Percentiles rank a stretch among this genome's conserved stretches.
These are phyloP conservation scores for Hirschioporus abietinus DNA, from an alignment of 768 basidiomycete genomes.

Conservation along the genomic window DNA sequence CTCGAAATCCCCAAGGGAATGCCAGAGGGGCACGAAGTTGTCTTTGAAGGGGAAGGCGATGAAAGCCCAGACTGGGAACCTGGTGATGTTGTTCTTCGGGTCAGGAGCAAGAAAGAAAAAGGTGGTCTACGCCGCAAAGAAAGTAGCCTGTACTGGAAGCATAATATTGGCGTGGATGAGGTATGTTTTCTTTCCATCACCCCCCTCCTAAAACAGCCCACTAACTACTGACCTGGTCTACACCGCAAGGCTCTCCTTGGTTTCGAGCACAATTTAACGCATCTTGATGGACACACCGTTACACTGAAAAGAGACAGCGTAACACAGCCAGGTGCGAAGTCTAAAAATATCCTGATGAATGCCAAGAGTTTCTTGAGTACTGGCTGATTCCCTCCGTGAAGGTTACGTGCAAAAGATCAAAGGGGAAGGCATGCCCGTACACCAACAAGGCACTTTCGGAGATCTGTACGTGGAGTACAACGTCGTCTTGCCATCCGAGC, in stretches of 20 bases:
- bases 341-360: neutral
- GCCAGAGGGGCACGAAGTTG: slow-evolving; percentile 88
- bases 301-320: slow-evolving; percentile 67
- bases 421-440: slow-evolving; percentile 87
- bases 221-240: slow-evolving; percentile 9
- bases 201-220: no score
- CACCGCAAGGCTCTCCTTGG: slow-evolving; percentile 80
- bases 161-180: slow-evolving; percentile 89
- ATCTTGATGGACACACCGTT: slow-evolving; percentile 83
- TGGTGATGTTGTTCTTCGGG: slow-evolving; percentile 85
- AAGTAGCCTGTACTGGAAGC: slow-evolving; percentile 84
- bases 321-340: slow-evolving; percentile 78
- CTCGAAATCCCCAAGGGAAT: slow-evolving; percentile 84
- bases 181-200: slow-evolving; percentile 37
- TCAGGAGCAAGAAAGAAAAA: slow-evolving; percentile 69
- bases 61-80: slow-evolving; percentile 95
- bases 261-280: slow-evolving; percentile 88
- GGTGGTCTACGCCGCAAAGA: slow-evolving; percentile 91
- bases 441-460: slow-evolving; percentile 52
- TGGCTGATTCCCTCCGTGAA: slow-evolving; percentile 20
- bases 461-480: slow-evolving; percentile 92
- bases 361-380: neutral
- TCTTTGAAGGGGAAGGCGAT: slow-evolving; percentile 96
- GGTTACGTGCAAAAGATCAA: slow-evolving; percentile 82
- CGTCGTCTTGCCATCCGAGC: slow-evolving; percentile 76